Conservation (phyloP, 1,139 yeast genomes). For the Fermentozyma sake region DNA sequence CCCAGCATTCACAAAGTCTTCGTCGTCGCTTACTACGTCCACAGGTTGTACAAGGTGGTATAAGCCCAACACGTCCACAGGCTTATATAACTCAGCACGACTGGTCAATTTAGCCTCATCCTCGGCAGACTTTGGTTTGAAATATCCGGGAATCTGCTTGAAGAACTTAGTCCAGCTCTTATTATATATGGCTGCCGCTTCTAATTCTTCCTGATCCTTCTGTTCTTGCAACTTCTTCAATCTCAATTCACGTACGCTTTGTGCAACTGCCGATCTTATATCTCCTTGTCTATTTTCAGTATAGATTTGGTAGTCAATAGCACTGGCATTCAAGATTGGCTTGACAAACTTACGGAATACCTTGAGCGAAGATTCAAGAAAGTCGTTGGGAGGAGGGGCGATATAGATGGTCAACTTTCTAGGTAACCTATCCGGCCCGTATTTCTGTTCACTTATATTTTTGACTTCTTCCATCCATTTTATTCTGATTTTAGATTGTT, state of each 20-base stretch:
- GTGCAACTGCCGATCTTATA: slow-evolving; percentile 77
- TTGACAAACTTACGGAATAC: slow-evolving; percentile 79
- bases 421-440: slow-evolving; percentile 46
- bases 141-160: slow-evolving; percentile 10
- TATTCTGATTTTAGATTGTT: slow-evolving; percentile 63
- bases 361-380: slow-evolving; percentile 67
- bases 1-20: slow-evolving; percentile 51
- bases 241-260: slow-evolving; percentile 70
- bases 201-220: slow-evolving; percentile 6
- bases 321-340: slow-evolving; percentile 83
- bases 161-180: slow-evolving; percentile 14
- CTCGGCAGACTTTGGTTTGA: slow-evolving; percentile 4
- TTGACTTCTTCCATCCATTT: slow-evolving; percentile 64
- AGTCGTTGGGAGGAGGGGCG: slow-evolving; percentile 97
- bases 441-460: slow-evolving; percentile 36
- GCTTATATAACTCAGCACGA: slow-evolving; percentile 42
- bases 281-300: slow-evolving; percentile 85
- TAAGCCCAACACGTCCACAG: slow-evolving; percentile 58
- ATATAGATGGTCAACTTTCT: slow-evolving; percentile 77
- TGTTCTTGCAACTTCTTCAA: slow-evolving; percentile 23
- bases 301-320: slow-evolving; percentile 76
- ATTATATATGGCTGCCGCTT: slow-evolving; percentile 4
- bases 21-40: slow-evolving; percentile 44
- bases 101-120: slow-evolving; percentile 20
- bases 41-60: slow-evolving; percentile 37